A percentile compares a stretch with the other conserved stretches of the same genome.
phyloP scores from a whole-genome alignment of 2,329 filamentous ascomycete genomes.

The Fusarium pseudoanthophilum region DNA sequence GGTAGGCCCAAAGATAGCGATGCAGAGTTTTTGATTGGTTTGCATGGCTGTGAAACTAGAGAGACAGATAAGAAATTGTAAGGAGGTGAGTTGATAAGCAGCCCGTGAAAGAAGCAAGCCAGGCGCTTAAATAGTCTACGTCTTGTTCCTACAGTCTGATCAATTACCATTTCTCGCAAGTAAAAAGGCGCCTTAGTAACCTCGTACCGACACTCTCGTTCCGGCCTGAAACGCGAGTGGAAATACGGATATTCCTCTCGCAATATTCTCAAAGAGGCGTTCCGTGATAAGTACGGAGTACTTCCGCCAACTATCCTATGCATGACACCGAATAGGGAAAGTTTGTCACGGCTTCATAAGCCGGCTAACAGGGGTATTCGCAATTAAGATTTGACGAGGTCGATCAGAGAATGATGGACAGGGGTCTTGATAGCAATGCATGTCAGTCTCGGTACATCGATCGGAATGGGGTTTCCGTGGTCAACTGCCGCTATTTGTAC shows the following conservation, averaged over 20 bases:
- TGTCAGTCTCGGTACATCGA: neutral
- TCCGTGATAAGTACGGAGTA: neutral
- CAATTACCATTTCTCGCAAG: no score
- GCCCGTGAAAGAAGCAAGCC: neutral
- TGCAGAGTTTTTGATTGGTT: neutral
- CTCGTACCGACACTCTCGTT: no score
- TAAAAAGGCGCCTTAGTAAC: no score
- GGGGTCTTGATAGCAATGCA: neutral
- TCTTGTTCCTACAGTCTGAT: no score
- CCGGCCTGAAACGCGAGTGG: neutral
- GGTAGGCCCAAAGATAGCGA: neutral
- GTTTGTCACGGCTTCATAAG: neutral
- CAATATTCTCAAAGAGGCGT: no score
- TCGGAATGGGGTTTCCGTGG: neutral
- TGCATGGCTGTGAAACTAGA: neutral
- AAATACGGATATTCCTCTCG: neutral
- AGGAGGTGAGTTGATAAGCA: neutral
- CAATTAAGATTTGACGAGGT: neutral
- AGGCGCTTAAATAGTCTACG: neutral
- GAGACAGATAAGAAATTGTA: neutral
- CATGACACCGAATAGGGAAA: neutral
- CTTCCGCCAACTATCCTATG: neutral
- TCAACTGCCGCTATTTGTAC: neutral
- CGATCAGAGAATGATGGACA: neutral
- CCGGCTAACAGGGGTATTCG: neutral